Percentiles rank a stretch among this genome's conserved stretches.
These are phyloP conservation scores for Drechslerella stenobrocha DNA, from an alignment of 2,329 filamentous ascomycete genomes.

Conservation along the genomic window DNA sequence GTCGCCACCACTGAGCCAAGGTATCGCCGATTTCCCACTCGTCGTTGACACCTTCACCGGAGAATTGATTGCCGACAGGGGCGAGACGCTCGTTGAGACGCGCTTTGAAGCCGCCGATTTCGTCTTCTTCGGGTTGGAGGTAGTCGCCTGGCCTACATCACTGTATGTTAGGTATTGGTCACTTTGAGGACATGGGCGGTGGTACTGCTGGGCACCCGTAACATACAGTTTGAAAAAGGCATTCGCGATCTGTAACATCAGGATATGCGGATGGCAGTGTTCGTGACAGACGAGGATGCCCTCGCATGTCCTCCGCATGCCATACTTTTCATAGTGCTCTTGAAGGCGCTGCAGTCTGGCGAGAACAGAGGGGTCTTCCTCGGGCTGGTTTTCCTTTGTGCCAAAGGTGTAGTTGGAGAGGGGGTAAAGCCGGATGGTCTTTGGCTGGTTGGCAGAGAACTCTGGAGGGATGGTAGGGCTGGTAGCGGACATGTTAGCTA, in stretches of 20 bases:
- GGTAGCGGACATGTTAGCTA: slow-evolving; percentile 18
- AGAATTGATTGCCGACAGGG: slow-evolving; percentile 78
- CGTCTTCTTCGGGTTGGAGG: slow-evolving; percentile 82
- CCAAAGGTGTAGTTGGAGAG: slow-evolving; percentile 99
- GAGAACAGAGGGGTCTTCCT: slow-evolving; percentile 94
- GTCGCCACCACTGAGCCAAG: slow-evolving; percentile 96
- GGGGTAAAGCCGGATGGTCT: slow-evolving; percentile 87
- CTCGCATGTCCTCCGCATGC: slow-evolving; percentile 96
- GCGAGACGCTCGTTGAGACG: slow-evolving; percentile 91
- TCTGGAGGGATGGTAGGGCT: slow-evolving; percentile 73
- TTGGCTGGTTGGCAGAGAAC: slow-evolving; percentile 87
- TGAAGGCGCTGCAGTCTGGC: slow-evolving; percentile 91
- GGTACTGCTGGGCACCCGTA: background rate
- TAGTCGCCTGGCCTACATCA: slow-evolving; percentile 80
- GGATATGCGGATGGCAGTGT: slow-evolving; percentile 96
- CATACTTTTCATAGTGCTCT: slow-evolving; percentile 87
- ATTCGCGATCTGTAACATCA: slow-evolving; percentile 99
- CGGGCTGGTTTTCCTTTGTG: slow-evolving; percentile 95
- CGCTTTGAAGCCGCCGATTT: slow-evolving; percentile 90
- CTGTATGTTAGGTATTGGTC: slow-evolving; percentile 13
- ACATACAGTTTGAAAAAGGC: slow-evolving; percentile 92
- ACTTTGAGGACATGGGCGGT: background rate
- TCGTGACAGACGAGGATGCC: slow-evolving; percentile 97
- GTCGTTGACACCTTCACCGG: slow-evolving; percentile 82
- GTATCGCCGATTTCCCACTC: slow-evolving; percentile 96